Percentiles rank a stretch among this genome's conserved stretches.
phyloP scores from a whole-genome alignment of 495 filamentous ascomycete genomes.

The Penicillium ucsense region DNA sequence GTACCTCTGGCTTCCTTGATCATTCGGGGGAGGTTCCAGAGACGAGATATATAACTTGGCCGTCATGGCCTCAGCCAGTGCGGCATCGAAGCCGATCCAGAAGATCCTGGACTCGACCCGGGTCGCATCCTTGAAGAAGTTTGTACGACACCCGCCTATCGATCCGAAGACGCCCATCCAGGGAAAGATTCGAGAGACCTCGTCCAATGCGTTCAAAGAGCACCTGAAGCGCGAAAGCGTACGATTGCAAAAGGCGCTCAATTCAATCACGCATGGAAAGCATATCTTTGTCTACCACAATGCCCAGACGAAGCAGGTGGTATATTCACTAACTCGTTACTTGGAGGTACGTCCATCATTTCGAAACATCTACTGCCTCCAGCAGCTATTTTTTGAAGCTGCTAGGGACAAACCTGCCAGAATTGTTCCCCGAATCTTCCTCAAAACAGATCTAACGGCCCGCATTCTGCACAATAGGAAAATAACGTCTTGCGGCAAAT shows the following conservation, averaged over 20 bases:
- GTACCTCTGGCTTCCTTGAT: too few species aligned
- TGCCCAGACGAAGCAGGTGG: constrained; percentile 66
- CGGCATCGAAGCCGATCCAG: constrained; percentile 22
- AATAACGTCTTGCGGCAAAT: constrained; percentile 63
- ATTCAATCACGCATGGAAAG: constrained; percentile 45
- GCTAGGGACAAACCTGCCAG: too few species aligned
- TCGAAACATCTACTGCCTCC: too few species aligned
- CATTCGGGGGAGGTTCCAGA: too few species aligned
- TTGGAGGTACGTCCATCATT: constrained; percentile 48
- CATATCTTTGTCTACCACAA: constrained; percentile 80
- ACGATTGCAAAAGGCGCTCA: constrained; percentile 38
- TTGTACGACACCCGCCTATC: constrained; percentile 32
- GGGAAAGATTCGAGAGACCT: constrained; percentile 24
- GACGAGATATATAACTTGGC: constrained; percentile 9
- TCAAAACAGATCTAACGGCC: neutral
- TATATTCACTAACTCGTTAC: constrained; percentile 65
- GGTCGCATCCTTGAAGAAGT: constrained; percentile 28
- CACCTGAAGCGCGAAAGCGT: constrained; percentile 27
- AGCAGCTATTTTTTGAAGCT: too few species aligned
- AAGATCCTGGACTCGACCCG: constrained; percentile 39
- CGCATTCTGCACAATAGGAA: constrained; percentile 35
- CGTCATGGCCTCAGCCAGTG: constrained; percentile 33
- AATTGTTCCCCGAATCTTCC: neutral
- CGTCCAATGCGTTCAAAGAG: constrained; percentile 35
- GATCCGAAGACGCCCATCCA: constrained; percentile 31